phyloP scores from a whole-genome alignment of 1,284 basidiomycete genomes.

The Ustilago shanxiensis region DNA sequence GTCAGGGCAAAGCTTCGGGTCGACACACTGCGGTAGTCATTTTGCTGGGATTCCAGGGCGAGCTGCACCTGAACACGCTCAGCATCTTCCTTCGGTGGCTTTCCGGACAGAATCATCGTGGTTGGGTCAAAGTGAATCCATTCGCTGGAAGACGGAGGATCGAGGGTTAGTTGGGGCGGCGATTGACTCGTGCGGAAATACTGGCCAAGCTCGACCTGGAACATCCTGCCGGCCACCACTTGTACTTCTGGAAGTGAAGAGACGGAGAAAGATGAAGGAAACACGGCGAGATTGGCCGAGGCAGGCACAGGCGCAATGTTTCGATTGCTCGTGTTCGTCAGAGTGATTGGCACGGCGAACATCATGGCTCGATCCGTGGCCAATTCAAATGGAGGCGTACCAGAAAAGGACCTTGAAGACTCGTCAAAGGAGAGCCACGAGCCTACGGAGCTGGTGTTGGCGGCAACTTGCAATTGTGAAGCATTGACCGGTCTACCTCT shows the following conservation, averaged over 20 bases:
- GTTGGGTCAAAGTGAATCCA: conserved; percentile 71
- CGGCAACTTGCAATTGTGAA: conserved; percentile 24
- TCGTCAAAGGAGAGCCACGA: conserved; percentile 79
- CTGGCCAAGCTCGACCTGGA: conserved; percentile 37
- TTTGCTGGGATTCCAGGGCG: conserved; percentile 12
- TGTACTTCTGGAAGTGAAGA: conserved; percentile 31
- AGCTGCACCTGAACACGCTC: conserved; percentile 26
- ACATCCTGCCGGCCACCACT: conserved; percentile 33
- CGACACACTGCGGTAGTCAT: conserved; percentile 12
- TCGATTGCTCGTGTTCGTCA: conserved; percentile 66
- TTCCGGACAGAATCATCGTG: conserved; percentile 69
- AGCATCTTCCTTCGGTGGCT: conserved; percentile 22
- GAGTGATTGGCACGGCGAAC: conserved; percentile 75
- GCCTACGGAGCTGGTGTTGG: conserved; percentile 72
- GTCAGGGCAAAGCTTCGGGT: conserved; percentile 26
- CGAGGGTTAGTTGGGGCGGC: conserved; percentile 18
- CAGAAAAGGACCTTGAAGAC: conserved; percentile 75
- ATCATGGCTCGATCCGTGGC: conserved; percentile 56
- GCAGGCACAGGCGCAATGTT: conserved; percentile 19
- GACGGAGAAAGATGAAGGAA: conserved; percentile 38
- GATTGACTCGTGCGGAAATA: conserved; percentile 30
- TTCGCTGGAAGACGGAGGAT: conserved; percentile 56
- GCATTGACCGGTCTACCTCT: conserved; percentile 20
- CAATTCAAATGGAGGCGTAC: conserved; percentile 74
- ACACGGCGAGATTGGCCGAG: conserved; percentile 63